Conservation (phyloP, 257 asterid genomes). For the Echium plantagineum region DNA sequence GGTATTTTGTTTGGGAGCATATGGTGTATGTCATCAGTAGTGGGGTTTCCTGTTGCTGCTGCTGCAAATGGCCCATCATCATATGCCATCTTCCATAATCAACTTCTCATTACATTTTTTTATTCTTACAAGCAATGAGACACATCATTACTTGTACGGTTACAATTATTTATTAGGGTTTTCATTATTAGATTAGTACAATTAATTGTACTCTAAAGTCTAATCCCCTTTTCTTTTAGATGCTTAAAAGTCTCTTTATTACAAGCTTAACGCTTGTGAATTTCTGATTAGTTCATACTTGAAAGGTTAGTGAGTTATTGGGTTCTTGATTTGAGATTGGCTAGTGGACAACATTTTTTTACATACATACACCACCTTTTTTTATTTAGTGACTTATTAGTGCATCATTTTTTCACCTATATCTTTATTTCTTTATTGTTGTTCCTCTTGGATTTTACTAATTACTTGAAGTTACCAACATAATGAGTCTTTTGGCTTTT, state of each 20-base stretch:
- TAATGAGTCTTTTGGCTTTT: no score
- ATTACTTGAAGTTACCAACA: no score
- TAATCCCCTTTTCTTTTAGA: background rate
- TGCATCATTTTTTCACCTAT: background rate
- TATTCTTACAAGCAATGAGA: constrained; percentile 20
- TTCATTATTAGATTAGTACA: background rate
- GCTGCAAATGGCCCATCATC: constrained; percentile 16
- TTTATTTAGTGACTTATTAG: background rate
- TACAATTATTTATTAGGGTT: constrained; percentile 3
- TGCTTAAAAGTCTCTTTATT: background rate
- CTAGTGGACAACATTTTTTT: constrained; percentile 21
- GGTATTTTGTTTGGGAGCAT: background rate
- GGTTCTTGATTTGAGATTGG: constrained; percentile 24
- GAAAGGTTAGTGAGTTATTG: constrained; percentile 3
- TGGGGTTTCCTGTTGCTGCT: constrained; percentile 1
- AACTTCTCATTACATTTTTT: background rate
- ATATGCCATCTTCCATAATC: constrained; percentile 12
- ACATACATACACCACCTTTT: constrained; percentile 14
- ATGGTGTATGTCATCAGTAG: background rate
- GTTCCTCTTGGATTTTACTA: background rate
- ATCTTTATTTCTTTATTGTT: background rate
- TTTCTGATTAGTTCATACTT: background rate
- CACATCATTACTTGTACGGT: constrained; percentile 35
- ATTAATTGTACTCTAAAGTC: background rate
- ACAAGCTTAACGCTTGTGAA: background rate